Evolutionary conservation across 805 yeast species (phyloP).

Genomic region (Metschnikowia lochheadii): DNA sequence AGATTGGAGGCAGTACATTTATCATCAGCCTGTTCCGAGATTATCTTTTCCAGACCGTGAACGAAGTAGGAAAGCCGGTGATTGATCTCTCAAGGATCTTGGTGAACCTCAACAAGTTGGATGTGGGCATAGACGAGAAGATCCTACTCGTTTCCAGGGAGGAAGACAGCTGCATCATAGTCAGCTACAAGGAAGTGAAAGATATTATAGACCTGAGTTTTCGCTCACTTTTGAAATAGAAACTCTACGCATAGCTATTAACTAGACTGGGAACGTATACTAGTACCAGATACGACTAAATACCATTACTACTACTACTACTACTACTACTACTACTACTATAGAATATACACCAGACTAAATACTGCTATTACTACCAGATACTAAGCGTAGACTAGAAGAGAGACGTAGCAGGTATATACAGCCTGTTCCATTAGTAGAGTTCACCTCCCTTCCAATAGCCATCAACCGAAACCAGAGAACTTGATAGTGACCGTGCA

Average conservation of each 20-base stretch:
- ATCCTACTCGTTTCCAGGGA: constrained; percentile 77
- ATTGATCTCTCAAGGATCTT: constrained; percentile 81
- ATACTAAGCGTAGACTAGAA: too few relatives aligned
- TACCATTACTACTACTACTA: too few relatives aligned
- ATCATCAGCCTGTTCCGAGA: constrained; percentile 65
- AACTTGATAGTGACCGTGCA: too few relatives aligned
- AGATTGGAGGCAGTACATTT: constrained; percentile 69
- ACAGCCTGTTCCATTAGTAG: too few relatives aligned
- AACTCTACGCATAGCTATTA: constrained; percentile 1
- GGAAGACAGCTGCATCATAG: constrained; percentile 79
- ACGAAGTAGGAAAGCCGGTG: constrained; percentile 71
- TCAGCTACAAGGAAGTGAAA: constrained; percentile 78
- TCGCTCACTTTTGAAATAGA: constrained; percentile 26
- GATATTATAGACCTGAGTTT: constrained; percentile 68
- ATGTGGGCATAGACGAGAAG: constrained; percentile 86
- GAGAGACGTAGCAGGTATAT: too few relatives aligned
- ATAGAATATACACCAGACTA: too few relatives aligned
- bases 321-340: too few relatives aligned
- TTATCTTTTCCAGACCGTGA: constrained; percentile 79
- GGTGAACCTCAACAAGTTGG: constrained; percentile 77
- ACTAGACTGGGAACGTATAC: too few relatives aligned
- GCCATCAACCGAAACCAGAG: too few relatives aligned
- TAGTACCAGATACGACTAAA: too few relatives aligned
- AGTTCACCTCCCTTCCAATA: too few relatives aligned
- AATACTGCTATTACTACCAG: too few relatives aligned